Conservation (phyloP, 129 eudicot species). For the Ambrosia trifida region DNA sequence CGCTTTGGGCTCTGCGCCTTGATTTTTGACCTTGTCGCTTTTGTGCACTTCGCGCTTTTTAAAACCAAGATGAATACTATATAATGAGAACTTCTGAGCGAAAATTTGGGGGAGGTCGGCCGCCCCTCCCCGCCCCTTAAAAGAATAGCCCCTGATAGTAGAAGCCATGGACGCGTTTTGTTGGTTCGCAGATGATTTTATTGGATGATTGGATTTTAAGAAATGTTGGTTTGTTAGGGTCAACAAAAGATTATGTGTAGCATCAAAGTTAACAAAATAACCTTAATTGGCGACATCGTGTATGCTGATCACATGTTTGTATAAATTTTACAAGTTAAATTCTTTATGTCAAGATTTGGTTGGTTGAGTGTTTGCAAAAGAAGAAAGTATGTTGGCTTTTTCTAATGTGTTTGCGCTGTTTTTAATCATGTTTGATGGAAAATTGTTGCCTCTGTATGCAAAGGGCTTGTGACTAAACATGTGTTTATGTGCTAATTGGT, state of each 20-base stretch:
- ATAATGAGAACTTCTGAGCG: no score
- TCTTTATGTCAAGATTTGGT: not conserved
- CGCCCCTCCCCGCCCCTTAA: no score
- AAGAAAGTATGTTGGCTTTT: conserved; percentile 3
- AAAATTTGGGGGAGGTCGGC: no score
- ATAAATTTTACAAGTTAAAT: not conserved
- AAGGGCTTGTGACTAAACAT: conserved; percentile 10
- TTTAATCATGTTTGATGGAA: conserved; percentile 15
- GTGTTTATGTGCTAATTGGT: conserved; percentile 1
- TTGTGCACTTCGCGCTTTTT: no score
- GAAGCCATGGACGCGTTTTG: not conserved
- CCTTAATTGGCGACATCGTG: not conserved
- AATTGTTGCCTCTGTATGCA: not conserved
- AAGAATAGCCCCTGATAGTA: no score
- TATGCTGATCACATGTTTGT: not conserved
- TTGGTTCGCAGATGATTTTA: not conserved
- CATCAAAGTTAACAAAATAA: not conserved
- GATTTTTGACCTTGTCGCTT: no score
- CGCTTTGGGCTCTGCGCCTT: no score
- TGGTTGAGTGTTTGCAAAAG: not conserved
- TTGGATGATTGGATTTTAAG: not conserved
- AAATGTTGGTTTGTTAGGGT: not conserved
- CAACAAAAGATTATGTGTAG: not conserved
- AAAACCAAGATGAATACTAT: no score
- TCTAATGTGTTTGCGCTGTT: not conserved